Percentiles rank a stretch among this genome's conserved stretches.
Evolutionary conservation across 768 basidiomycete species (phyloP).

Genomic region (Boletus reticuloceps): DNA sequence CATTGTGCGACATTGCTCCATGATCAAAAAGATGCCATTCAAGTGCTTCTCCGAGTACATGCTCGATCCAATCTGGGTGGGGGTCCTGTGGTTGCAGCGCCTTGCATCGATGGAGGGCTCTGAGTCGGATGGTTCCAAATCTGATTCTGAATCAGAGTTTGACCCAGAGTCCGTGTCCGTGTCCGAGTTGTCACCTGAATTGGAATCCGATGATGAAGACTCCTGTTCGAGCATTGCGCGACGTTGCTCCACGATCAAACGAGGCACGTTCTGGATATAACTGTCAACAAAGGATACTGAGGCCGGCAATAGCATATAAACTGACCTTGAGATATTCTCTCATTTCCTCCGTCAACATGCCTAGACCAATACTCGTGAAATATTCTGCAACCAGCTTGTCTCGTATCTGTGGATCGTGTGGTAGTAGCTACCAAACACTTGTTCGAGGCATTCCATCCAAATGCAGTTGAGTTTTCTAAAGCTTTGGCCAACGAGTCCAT

Average conservation of each 20-base stretch:
- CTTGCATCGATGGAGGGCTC: no score
- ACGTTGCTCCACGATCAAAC: constrained; percentile 90
- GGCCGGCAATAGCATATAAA: constrained; percentile 9
- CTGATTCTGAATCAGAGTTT: constrained; percentile 41
- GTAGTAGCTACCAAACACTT: constrained; percentile 88
- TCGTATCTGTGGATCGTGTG: constrained; percentile 98
- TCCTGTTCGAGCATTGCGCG: constrained; percentile 80
- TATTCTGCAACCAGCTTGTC: constrained; percentile 96
- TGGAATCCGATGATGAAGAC: constrained; percentile 42
- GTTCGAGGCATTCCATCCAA: constrained; percentile 89
- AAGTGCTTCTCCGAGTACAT: no score
- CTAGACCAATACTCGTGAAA: constrained; percentile 94
- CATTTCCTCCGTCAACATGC: constrained; percentile 93
- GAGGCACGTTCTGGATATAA: constrained; percentile 76
- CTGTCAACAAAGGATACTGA: constrained; percentile 2
- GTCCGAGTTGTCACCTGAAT: constrained; percentile 33
- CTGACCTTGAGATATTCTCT: constrained; percentile 89
- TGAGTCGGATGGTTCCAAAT: constrained; percentile 38
- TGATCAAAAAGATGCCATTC: no score
- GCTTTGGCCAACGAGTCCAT: constrained; percentile 92
- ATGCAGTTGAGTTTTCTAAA: constrained; percentile 95
- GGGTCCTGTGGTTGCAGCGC: no score
- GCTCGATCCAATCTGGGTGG: no score
- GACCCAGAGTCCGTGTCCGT: constrained; percentile 31
- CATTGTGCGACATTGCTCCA: no score